Evolutionary conservation across 148 eudicot species (phyloP).

Genomic region (Selenicereus undatus): DNA sequence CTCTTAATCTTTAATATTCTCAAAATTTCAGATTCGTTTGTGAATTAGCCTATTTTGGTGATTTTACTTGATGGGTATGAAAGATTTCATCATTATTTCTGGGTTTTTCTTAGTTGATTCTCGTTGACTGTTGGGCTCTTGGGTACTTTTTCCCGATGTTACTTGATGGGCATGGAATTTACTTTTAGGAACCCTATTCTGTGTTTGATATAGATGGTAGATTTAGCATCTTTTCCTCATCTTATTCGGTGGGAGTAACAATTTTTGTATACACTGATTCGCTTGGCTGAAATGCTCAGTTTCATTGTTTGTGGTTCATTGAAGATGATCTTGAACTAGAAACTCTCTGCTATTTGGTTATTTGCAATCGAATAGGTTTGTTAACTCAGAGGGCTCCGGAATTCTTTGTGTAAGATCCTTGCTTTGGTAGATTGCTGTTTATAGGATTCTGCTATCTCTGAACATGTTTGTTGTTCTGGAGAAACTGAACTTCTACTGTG

Average conservation of each 20-base stretch:
- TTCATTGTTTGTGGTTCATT: no score
- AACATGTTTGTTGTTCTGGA: background rate
- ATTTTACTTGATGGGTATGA: constrained; percentile 7
- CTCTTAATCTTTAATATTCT: background rate
- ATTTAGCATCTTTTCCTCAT: constrained; percentile 18
- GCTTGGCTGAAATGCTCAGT: background rate
- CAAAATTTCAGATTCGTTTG: background rate
- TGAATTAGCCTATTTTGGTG: background rate
- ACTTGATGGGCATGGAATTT: background rate
- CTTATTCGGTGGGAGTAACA: background rate
- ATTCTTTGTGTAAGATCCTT: background rate
- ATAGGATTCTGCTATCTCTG: background rate
- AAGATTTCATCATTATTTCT: background rate
- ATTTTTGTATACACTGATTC: background rate
- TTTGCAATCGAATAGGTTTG: background rate
- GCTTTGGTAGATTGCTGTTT: background rate
- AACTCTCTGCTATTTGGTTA: no score
- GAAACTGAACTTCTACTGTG: background rate
- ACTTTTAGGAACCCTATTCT: background rate
- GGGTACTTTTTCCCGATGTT: background rate
- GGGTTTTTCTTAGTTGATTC: background rate
- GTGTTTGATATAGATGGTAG: background rate
- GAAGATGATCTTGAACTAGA: no score
- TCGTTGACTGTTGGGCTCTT: background rate
- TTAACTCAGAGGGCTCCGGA: background rate